Evolutionary conservation across 129 eudicot genomes (phyloP).

Genomic region (Erigeron canadensis): DNA sequence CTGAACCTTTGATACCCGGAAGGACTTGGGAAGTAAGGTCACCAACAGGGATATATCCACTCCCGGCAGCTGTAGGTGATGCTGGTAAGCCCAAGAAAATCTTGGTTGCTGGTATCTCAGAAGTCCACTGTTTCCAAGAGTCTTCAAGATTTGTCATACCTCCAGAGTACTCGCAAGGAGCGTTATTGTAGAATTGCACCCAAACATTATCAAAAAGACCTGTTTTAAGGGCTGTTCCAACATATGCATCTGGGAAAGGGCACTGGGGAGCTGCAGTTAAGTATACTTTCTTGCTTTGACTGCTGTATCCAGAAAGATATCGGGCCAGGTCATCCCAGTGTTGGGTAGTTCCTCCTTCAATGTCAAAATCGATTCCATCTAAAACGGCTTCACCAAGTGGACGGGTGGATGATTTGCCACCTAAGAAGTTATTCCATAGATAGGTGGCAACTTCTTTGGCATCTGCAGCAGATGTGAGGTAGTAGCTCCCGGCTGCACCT

Average conservation of each 20-base stretch:
- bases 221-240: slow-evolving; percentile 11
- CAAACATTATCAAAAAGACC: slow-evolving; percentile 15
- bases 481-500: slow-evolving; percentile 11
- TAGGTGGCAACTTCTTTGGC: neutral
- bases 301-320: slow-evolving; percentile 4
- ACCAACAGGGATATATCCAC: slow-evolving; percentile 11
- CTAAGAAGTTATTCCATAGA: slow-evolving; percentile 15
- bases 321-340: slow-evolving; percentile 7
- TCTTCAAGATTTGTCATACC: neutral
- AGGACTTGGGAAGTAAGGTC: slow-evolving; percentile 5
- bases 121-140: slow-evolving; percentile 11
- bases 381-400: slow-evolving; percentile 8
- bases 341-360: slow-evolving; percentile 1
- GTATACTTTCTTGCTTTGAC: slow-evolving; percentile 3
- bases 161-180: slow-evolving; percentile 9
- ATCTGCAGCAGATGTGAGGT: neutral
- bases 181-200: slow-evolving; percentile 14
- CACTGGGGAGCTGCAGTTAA: slow-evolving; percentile 15
- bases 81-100: slow-evolving; percentile 12
- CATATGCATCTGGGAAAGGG: slow-evolving; percentile 5
- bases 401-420: slow-evolving; percentile 1
- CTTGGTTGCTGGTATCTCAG: slow-evolving; percentile 8
- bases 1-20: slow-evolving; percentile 8
- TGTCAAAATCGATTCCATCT: slow-evolving; percentile 6
- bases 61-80: slow-evolving; percentile 5